Percentiles rank a stretch among this genome's conserved stretches.
Evolutionary conservation across 2,329 filamentous ascomycete species (phyloP).

Genomic region (Emmonsiellopsis sp.): DNA sequence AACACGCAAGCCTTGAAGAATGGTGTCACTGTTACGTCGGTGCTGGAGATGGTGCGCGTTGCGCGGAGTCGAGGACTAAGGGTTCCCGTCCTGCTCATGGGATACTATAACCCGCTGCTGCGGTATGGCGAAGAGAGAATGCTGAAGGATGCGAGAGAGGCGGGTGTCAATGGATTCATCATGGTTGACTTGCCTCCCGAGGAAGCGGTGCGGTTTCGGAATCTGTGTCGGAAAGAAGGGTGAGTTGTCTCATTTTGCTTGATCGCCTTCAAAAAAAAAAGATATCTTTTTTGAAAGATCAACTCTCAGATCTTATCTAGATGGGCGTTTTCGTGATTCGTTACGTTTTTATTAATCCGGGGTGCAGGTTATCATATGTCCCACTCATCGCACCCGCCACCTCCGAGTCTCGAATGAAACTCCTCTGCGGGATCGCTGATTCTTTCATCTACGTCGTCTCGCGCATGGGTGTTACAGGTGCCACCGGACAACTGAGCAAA

Average conservation of each 20-base stretch:
- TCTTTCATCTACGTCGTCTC: constrained; percentile 99
- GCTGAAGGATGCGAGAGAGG: constrained; percentile 71
- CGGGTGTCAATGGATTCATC: constrained; percentile 92
- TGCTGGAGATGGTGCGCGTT: constrained; percentile 73
- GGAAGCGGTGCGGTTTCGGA: constrained; percentile 86
- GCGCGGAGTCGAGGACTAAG: constrained; percentile 69
- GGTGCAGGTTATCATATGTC: constrained; percentile 72
- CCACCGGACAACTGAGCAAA: constrained; percentile 70
- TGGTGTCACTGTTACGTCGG: constrained; percentile 72
- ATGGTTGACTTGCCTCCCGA: constrained; percentile 92
- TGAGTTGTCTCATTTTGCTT: constrained; percentile 32
- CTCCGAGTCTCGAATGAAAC: constrained; percentile 85
- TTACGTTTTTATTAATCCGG: not conserved
- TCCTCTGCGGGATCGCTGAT: constrained; percentile 92
- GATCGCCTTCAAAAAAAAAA: not conserved
- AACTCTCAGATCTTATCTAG: not conserved
- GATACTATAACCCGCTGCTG: constrained; percentile 95
- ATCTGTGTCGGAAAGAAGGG: constrained; percentile 69
- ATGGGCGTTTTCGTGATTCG: not conserved
- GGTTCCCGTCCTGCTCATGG: constrained; percentile 87
- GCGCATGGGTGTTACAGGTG: constrained; percentile 92
- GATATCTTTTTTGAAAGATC: not conserved
- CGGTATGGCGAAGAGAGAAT: constrained; percentile 90
- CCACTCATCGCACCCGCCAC: constrained; percentile 94
- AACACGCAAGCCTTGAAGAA: constrained; percentile 87